phyloP scores from a whole-genome alignment of 148 eudicot species.

The Chenopodium berlandieri region DNA sequence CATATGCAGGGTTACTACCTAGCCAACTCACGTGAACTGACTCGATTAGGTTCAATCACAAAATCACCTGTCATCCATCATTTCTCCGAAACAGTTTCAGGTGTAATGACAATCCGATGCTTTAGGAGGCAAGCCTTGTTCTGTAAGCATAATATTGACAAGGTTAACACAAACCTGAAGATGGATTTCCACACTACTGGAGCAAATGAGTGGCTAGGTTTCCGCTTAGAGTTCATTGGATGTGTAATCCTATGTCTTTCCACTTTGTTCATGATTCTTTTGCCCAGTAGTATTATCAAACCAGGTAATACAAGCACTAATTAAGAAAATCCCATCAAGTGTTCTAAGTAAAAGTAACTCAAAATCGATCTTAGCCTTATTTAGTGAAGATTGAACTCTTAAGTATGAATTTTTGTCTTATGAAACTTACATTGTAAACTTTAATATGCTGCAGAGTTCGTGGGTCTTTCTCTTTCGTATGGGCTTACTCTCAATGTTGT shows the following conservation, averaged over 20 bases:
- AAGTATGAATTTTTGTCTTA: background rate
- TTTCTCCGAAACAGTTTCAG: constrained; percentile 32
- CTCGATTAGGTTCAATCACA: constrained; percentile 30
- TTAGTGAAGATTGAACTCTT: background rate
- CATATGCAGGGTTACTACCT: constrained; percentile 28
- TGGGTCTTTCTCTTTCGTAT: constrained; percentile 79
- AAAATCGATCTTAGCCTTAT: background rate
- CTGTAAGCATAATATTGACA: constrained; percentile 18
- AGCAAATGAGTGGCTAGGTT: constrained; percentile 34
- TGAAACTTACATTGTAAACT: constrained; percentile 6
- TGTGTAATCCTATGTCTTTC: constrained; percentile 26
- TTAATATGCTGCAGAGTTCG: constrained; percentile 49
- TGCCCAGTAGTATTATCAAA: constrained; percentile 29
- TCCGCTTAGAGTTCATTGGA: constrained; percentile 31
- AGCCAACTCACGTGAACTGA: constrained; percentile 31
- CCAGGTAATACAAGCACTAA: constrained; percentile 23
- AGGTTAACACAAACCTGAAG: constrained; percentile 22
- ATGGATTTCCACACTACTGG: constrained; percentile 34
- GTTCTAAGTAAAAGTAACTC: background rate
- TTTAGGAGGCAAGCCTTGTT: constrained; percentile 28
- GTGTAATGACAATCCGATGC: constrained; percentile 32
- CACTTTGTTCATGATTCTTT: constrained; percentile 30
- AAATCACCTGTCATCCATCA: constrained; percentile 33
- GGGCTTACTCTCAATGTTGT: constrained; percentile 71
- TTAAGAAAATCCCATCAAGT: background rate